Percentiles rank a stretch among this genome's conserved stretches.
Conservation (phyloP, 2,329 filamentous ascomycete species). For the Sodiomyces alkalinus region DNA sequence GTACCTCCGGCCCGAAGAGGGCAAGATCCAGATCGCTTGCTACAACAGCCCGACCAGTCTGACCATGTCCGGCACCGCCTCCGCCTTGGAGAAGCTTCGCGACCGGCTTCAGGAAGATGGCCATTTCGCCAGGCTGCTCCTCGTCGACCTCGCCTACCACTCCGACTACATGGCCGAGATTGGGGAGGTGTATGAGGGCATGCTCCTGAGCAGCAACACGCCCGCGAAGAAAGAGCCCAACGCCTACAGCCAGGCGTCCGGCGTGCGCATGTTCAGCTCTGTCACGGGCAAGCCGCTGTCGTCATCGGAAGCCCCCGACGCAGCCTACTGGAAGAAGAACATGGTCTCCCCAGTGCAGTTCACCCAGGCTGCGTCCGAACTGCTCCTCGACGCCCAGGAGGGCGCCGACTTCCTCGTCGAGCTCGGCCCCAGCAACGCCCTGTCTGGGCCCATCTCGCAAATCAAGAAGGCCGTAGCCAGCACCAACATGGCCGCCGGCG, state of each 20-base stretch:
- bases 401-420: slow-evolving; percentile 12
- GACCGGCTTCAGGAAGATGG: slow-evolving; percentile 1
- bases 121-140: slow-evolving; percentile 10
- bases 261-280: slow-evolving; percentile 5
- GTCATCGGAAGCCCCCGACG: background rate
- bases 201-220: background rate
- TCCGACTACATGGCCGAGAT: slow-evolving; percentile 5
- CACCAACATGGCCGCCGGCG: background rate
- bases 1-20: background rate
- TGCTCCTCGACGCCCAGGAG: slow-evolving; percentile 1
- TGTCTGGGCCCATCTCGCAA: slow-evolving; percentile 15
- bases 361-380: background rate
- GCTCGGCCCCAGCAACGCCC: slow-evolving; percentile 14
- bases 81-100: background rate
- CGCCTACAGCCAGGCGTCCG: background rate
- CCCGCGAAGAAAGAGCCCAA: too few relatives aligned
- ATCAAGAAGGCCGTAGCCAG: slow-evolving; percentile 6
- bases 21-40: slow-evolving; percentile 4
- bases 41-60: slow-evolving; percentile 6
- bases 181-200: background rate
- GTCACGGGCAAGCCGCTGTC: slow-evolving; percentile 4
- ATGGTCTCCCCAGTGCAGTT: slow-evolving; percentile 5
- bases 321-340: slow-evolving; percentile 3
- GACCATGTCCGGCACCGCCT: slow-evolving; percentile 3
- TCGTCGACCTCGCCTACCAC: slow-evolving; percentile 10